phyloP scores from a whole-genome alignment of 495 filamentous ascomycete species.

The Trichoderma virens region DNA sequence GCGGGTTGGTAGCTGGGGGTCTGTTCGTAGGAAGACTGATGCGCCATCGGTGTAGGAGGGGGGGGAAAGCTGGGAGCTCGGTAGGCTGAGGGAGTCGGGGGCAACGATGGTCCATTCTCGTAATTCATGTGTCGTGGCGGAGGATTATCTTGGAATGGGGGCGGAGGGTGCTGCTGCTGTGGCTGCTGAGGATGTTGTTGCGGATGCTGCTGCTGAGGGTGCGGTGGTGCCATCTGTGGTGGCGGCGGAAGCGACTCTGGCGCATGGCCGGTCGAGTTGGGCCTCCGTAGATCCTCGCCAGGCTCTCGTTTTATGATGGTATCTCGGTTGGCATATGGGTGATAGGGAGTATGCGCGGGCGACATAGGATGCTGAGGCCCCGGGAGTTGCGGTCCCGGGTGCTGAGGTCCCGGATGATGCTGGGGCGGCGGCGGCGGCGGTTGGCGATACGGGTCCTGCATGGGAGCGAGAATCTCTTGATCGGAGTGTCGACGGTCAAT shows the following conservation, averaged over 20 bases:
- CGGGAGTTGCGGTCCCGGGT: background rate
- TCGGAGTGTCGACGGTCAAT: constrained; percentile 43
- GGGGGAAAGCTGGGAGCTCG: constrained; percentile 38
- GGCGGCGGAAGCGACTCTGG: constrained; percentile 16
- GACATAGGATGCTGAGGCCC: constrained; percentile 28
- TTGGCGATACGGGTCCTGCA: constrained; percentile 20
- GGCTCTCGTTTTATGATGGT: constrained; percentile 10
- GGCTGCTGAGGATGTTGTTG: constrained; percentile 21
- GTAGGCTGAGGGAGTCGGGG: constrained; percentile 33
- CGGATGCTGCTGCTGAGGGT: constrained; percentile 19
- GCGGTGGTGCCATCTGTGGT: constrained; percentile 11
- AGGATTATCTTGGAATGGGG: constrained; percentile 32
- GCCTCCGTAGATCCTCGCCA: constrained; percentile 3
- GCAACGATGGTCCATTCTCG: constrained; percentile 32
- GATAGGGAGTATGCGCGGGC: constrained; percentile 24
- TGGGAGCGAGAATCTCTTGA: constrained; percentile 38
- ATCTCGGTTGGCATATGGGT: background rate
- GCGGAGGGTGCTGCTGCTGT: constrained; percentile 21
- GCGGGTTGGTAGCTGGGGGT: constrained; percentile 25
- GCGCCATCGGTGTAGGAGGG: constrained; percentile 30
- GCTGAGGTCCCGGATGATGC: constrained; percentile 2
- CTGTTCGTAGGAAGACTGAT: constrained; percentile 33
- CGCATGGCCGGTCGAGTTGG: constrained; percentile 12
- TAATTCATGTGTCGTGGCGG: constrained; percentile 38
- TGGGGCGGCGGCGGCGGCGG: background rate